Evolutionary conservation across 208 protist genomes (phyloP).

Genomic region (Herpetomonas samuelpessoai): DNA sequence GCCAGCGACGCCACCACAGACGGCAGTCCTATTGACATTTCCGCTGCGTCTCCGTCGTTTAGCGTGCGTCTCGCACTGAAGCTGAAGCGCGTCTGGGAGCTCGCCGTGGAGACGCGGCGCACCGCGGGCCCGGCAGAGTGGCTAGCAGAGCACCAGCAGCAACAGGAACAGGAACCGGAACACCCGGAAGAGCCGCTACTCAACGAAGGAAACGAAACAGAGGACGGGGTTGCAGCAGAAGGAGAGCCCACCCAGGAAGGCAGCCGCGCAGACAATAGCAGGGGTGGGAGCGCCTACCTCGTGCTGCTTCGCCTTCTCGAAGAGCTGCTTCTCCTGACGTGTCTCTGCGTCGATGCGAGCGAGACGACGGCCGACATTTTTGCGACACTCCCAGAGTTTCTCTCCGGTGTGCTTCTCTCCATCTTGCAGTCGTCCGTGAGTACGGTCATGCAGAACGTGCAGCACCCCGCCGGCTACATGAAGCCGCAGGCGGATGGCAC

Average conservation of each 20-base stretch:
- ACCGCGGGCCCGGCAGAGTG: conserved; percentile 16
- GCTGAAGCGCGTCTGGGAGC: conserved; percentile 28
- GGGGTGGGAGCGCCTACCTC: conserved; percentile 14
- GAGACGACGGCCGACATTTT: conserved; percentile 16
- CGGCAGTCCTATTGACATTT: neutral
- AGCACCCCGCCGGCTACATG: conserved; percentile 27
- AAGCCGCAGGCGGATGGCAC: neutral
- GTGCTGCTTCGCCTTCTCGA: conserved; percentile 39
- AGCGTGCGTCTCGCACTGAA: conserved; percentile 18
- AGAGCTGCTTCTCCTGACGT: conserved; percentile 45
- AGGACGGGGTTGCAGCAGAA: too few species aligned
- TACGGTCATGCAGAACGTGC: conserved; percentile 36
- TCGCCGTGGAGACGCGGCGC: conserved; percentile 26
- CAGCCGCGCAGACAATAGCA: neutral
- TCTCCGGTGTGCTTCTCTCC: conserved; percentile 11
- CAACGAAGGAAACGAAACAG: neutral
- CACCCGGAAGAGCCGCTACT: conserved; percentile 5
- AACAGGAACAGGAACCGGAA: conserved; percentile 4
- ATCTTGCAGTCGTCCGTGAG: conserved; percentile 26
- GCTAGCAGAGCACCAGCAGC: conserved; percentile 8
- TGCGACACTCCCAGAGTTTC: neutral
- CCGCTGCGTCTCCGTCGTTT: neutral
- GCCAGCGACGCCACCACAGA: neutral
- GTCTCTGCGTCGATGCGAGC: conserved; percentile 48
- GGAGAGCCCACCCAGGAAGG: neutral